Percentiles rank a stretch among this genome's conserved stretches.
phyloP scores from a whole-genome alignment of 106 monocot species.

The Dioscorea dumetorum region DNA sequence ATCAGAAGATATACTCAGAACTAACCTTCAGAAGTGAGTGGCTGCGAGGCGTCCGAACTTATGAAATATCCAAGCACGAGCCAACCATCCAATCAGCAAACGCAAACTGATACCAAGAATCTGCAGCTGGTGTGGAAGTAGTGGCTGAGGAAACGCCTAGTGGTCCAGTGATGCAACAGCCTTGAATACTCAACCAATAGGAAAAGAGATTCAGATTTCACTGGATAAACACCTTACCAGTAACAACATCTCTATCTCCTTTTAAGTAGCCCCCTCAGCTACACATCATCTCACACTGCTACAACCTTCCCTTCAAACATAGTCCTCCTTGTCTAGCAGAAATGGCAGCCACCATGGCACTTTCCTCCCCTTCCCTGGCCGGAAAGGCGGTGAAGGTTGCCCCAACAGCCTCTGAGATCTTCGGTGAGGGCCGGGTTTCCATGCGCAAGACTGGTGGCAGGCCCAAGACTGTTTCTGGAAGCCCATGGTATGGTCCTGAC shows the following conservation, averaged over 20 bases:
- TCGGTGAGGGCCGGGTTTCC: conserved; percentile 13
- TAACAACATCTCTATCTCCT: not conserved
- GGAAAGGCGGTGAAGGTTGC: conserved; percentile 17
- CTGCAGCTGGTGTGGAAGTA: too few relatives aligned
- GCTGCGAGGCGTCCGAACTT: too few relatives aligned
- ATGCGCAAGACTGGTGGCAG: conserved; percentile 12
- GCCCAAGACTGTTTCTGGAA: conserved; percentile 10
- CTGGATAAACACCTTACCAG: not conserved
- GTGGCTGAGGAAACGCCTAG: too few relatives aligned
- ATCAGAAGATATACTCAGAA: too few relatives aligned
- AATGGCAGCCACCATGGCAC: conserved; percentile 25
- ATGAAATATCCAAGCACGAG: too few relatives aligned
- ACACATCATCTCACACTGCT: too few relatives aligned
- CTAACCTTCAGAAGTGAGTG: too few relatives aligned
- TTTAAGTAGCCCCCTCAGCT: too few relatives aligned
- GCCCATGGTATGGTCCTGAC: conserved; percentile 15
- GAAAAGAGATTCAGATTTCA: conserved; percentile 1
- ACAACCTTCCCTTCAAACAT: too few relatives aligned
- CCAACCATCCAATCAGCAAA: too few relatives aligned
- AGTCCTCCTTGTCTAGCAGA: not conserved
- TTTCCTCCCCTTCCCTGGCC: conserved; percentile 26
- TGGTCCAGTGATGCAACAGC: not conserved
- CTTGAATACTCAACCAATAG: not conserved
- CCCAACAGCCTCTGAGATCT: conserved; percentile 11
- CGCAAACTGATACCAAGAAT: too few relatives aligned